These are phyloP conservation scores for Globisporangium polare DNA, from an alignment of 352 stramenopile species.

Conservation along the genomic window DNA sequence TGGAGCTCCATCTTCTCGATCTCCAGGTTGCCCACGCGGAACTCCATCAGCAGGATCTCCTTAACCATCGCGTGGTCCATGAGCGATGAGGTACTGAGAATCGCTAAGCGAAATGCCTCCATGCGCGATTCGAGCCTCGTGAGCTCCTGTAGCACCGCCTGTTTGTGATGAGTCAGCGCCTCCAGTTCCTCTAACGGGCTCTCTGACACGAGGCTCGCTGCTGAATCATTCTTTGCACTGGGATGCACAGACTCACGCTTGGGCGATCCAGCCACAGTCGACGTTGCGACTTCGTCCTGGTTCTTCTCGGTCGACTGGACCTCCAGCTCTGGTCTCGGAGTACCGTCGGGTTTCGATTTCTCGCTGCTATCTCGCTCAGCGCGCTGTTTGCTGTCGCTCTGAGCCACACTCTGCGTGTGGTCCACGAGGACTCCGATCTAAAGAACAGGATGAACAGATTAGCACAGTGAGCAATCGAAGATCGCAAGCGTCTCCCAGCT, in stretches of 20 bases:
- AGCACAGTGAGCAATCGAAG: no score
- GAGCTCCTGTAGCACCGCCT: constrained; percentile 3
- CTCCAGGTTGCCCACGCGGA: constrained; percentile 87
- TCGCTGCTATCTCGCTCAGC: not conserved
- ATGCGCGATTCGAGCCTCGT: constrained; percentile 27
- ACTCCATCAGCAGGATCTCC: constrained; percentile 75
- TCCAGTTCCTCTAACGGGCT: constrained; percentile 1
- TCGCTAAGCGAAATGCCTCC: constrained; percentile 53
- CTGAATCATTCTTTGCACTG: not conserved
- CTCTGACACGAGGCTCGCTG: not conserved
- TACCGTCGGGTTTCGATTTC: not conserved
- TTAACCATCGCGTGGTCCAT: constrained; percentile 44
- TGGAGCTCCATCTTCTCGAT: constrained; percentile 90
- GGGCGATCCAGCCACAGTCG: not conserved
- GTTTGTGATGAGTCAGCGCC: not conserved
- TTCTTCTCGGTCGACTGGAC: not conserved
- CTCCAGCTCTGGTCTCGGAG: constrained; percentile 4
- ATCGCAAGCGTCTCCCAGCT: not conserved
- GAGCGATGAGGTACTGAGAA: constrained; percentile 40
- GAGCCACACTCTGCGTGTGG: not conserved
- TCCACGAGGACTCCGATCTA: constrained; percentile 6
- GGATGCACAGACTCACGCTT: not conserved
- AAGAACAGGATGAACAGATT: not conserved
- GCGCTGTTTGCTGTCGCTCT: not conserved
- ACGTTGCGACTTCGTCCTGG: not conserved